Conservation (phyloP, 2,329 filamentous ascomycete species). For the Penicillium sp. region DNA sequence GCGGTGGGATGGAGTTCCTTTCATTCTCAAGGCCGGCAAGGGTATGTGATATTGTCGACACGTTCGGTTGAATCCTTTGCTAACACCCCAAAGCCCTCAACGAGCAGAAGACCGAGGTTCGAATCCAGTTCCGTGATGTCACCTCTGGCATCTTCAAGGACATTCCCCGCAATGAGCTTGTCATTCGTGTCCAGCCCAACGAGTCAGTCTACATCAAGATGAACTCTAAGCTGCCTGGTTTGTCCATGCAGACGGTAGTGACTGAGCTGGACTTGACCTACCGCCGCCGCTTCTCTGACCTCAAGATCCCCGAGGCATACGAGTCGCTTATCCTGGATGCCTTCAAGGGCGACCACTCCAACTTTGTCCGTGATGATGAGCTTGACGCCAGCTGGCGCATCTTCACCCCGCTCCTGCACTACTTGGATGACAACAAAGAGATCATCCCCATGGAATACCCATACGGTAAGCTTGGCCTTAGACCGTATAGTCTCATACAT, state of each 20-base stretch:
- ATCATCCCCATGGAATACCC: conserved; percentile 99
- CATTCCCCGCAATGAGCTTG: conserved; percentile 96
- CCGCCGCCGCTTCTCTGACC: conserved; percentile 93
- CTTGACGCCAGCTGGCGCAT: conserved; percentile 97
- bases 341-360: conserved; percentile 97
- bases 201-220: conserved; percentile 99
- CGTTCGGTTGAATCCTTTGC: conserved; percentile 2
- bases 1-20: conserved; percentile 97
- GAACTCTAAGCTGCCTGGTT: conserved; percentile 97
- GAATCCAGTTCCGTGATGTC: conserved; percentile 99
- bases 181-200: conserved; percentile 98
- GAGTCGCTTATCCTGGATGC: conserved; percentile 96
- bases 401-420: conserved; percentile 94
- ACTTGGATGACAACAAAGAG: conserved; percentile 98
- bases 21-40: conserved; percentile 99
- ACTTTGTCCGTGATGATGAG: conserved; percentile 97
- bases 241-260: conserved; percentile 99
- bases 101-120: conserved; percentile 99
- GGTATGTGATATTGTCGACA: conserved; percentile 34
- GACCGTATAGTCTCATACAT: no score
- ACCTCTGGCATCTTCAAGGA: conserved; percentile 99
- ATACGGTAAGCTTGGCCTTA: conserved; percentile 66
- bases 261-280: conserved; percentile 98
- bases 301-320: conserved; percentile 99
- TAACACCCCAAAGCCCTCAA: conserved; percentile 63